Conservation (phyloP, 169 alveolate species). For the Plasmodium coatneyi region DNA sequence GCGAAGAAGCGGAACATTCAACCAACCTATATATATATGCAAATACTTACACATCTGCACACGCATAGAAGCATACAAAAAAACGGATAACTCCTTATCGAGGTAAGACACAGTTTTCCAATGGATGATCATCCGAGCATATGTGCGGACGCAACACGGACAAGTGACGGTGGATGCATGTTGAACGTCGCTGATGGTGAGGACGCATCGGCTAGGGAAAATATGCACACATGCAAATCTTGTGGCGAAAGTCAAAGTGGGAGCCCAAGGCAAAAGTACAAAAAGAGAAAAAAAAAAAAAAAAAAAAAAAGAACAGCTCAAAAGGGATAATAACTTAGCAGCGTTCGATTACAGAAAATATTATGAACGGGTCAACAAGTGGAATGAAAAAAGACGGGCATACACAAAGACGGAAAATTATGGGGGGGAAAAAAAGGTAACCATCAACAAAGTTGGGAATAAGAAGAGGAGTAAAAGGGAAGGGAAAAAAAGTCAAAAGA, state of each 20-base stretch:
- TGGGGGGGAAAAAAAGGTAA: not conserved
- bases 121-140: not conserved
- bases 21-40: not conserved
- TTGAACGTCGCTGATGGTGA: not conserved
- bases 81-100: not conserved
- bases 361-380: slow-evolving; percentile 35
- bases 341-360: slow-evolving; percentile 31
- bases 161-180: not conserved
- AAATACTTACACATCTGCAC: not conserved
- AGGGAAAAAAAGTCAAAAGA: not conserved
- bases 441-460: not conserved
- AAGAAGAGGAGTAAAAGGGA: not conserved
- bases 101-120: not conserved
- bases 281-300: not conserved
- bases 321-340: not conserved
- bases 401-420: not conserved
- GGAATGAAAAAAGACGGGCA: slow-evolving; percentile 54
- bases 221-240: not conserved
- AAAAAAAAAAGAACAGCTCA: not conserved
- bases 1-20: not conserved
- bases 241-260: not conserved
- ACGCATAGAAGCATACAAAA: not conserved
- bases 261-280: not conserved
- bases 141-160: not conserved
- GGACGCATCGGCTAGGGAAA: not conserved